A percentile compares a stretch with the other conserved stretches of the same genome.
These are phyloP conservation scores for Brassica carinata DNA, from an alignment of 345 rosid genomes.

Conservation along the genomic window DNA sequence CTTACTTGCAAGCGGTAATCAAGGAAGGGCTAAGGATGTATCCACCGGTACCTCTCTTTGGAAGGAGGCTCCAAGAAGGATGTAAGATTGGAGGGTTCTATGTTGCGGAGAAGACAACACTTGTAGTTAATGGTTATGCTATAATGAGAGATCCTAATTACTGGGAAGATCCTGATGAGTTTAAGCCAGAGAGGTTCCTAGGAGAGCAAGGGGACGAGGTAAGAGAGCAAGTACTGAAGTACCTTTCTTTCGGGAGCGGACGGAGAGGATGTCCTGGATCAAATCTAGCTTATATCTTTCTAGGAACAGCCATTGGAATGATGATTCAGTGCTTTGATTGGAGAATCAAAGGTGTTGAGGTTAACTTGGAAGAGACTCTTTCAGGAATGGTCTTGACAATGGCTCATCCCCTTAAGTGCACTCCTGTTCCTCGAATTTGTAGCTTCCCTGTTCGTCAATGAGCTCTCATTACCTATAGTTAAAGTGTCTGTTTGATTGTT, in stretches of 20 bases:
- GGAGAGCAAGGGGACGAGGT: slow-evolving; percentile 28
- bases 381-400: slow-evolving; percentile 5
- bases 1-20: slow-evolving; percentile 55
- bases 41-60: slow-evolving; percentile 51
- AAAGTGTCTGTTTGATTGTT: not conserved
- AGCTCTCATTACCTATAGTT: not conserved
- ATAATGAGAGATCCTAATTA: slow-evolving; percentile 56
- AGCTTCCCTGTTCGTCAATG: not conserved
- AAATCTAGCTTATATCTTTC: slow-evolving; percentile 42
- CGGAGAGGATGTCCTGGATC: slow-evolving; percentile 51
- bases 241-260: slow-evolving; percentile 66
- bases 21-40: slow-evolving; percentile 67
- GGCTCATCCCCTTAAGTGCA: slow-evolving; percentile 28
- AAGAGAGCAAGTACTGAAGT: slow-evolving; percentile 52
- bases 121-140: slow-evolving; percentile 57
- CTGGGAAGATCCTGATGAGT: slow-evolving; percentile 65
- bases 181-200: slow-evolving; percentile 61
- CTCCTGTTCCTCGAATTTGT: not conserved
- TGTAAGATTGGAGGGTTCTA: slow-evolving; percentile 48
- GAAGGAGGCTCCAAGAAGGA: slow-evolving; percentile 43
- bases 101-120: slow-evolving; percentile 53
- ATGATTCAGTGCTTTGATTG: slow-evolving; percentile 41
- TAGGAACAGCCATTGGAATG: slow-evolving; percentile 23
- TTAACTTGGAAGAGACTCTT: slow-evolving; percentile 27
- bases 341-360: slow-evolving; percentile 44